Evolutionary conservation across 345 rosid genomes (phyloP), one percentile per base, ranked within the genome.

Genomic region (Heritiera fomes): DNA sequence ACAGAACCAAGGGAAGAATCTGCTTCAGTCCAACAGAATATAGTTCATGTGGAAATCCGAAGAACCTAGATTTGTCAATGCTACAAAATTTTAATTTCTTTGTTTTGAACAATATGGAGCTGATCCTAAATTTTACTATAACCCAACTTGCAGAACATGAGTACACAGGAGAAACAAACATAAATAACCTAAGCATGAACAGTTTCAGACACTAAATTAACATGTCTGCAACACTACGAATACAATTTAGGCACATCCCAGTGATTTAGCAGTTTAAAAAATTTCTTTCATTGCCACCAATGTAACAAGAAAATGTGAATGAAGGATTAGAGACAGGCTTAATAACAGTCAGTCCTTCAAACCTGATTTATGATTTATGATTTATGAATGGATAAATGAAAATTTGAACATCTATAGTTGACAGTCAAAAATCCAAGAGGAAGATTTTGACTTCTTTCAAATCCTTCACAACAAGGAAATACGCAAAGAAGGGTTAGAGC

Each of bases 281-380:
- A 62, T 12, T 32, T 30, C 38, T 62, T 62, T 62, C 40, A 62
- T 32, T 62, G 66, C 17, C 12, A 17, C 66, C 66, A 62, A 30
- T 62, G 41, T 61, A 30, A 62, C 43, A 62, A 62, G 41, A 62
- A 62, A 62, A 34, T 62, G 66, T 32, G 66, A 41, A 62, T 9
- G 17, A 61, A 62, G 41, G 66, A 62, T 62, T 12, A 62, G 66
- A 62, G 66, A 23, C 66, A 30, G 32, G 38, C 41, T 30, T 62
- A 13, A 62, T 62, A 32, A 30, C 40, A 32, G 8, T 62, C 9
- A 13, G 8, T 32, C 67, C 43, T 62, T 62, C 41, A 62, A 62
- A 30, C 7, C 59, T 62, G n/a, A 62, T 12, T 13, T 62, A 32
- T 13, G 67, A 62, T 12, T 13, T 62, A 32, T 13, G 67, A 62